A percentile compares a stretch with the other conserved stretches of the same genome.
phyloP scores from a whole-genome alignment of 2,329 filamentous ascomycete species.

The Botrytis byssoidea region DNA sequence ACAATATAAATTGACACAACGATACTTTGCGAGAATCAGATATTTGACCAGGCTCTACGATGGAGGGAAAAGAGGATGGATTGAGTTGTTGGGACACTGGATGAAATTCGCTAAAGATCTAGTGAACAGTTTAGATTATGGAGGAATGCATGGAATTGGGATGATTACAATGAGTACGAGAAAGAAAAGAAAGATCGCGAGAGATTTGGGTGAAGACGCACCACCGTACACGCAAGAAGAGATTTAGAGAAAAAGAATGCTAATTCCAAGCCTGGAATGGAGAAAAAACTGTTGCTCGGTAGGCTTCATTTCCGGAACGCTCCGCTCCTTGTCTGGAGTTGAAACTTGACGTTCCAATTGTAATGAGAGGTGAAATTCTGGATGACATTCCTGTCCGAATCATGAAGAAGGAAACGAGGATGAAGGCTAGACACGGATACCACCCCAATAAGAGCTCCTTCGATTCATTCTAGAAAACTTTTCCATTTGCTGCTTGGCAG shows the following conservation, averaged over 20 bases:
- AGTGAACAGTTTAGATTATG: neutral
- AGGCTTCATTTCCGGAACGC: neutral
- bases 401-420: neutral
- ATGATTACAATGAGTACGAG: neutral
- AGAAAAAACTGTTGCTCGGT: neutral
- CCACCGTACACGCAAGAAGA: neutral
- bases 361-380: neutral
- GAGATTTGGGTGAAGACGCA: neutral
- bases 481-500: neutral
- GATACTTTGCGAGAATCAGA: neutral
- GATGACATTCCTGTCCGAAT: neutral
- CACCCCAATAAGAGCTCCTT: neutral
- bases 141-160: neutral
- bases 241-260: neutral
- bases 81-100: neutral
- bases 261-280: neutral
- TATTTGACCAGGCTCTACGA: neutral
- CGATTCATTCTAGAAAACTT: neutral
- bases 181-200: neutral
- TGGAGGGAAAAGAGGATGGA: neutral
- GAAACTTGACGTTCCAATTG: neutral
- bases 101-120: neutral
- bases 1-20: neutral
- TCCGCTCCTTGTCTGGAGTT: neutral
- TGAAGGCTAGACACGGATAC: neutral